These are phyloP conservation scores for Castanospermum australe DNA, from an alignment of 306 rosid genomes.

Conservation along the genomic window DNA sequence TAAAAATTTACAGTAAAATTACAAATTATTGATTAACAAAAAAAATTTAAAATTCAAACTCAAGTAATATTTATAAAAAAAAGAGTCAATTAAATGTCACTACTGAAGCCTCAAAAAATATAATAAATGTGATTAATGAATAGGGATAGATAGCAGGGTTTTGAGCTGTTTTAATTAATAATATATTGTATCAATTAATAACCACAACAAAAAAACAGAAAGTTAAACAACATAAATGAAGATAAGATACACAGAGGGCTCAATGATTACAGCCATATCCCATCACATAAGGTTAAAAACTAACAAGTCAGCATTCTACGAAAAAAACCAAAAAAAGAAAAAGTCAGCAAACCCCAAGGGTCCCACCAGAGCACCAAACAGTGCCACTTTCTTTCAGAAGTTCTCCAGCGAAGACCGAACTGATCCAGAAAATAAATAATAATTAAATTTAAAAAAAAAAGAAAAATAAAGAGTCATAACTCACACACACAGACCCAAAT, in stretches of 20 bases:
- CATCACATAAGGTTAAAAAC: conserved; percentile 57
- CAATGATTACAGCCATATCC: conserved; percentile 55
- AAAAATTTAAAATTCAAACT: too few relatives aligned
- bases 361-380: conserved; percentile 34
- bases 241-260: too few relatives aligned
- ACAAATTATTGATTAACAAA: too few relatives aligned
- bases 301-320: too few relatives aligned
- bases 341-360: conserved; percentile 24
- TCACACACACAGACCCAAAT: background rate
- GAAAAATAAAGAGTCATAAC: background rate
- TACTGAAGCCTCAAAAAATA: too few relatives aligned
- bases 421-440: background rate
- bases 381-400: conserved; percentile 35
- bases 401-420: conserved; percentile 3
- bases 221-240: background rate
- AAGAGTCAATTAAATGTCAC: too few relatives aligned
- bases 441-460: too few relatives aligned
- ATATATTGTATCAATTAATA: background rate
- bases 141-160: too few relatives aligned
- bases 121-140: too few relatives aligned
- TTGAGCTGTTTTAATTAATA: too few relatives aligned
- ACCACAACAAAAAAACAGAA: background rate
- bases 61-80: too few relatives aligned
- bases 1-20: too few relatives aligned
- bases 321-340: background rate